These are phyloP conservation scores for Tolypocladium inflatum DNA, from an alignment of 2,329 filamentous ascomycete species.

Conservation along the genomic window DNA sequence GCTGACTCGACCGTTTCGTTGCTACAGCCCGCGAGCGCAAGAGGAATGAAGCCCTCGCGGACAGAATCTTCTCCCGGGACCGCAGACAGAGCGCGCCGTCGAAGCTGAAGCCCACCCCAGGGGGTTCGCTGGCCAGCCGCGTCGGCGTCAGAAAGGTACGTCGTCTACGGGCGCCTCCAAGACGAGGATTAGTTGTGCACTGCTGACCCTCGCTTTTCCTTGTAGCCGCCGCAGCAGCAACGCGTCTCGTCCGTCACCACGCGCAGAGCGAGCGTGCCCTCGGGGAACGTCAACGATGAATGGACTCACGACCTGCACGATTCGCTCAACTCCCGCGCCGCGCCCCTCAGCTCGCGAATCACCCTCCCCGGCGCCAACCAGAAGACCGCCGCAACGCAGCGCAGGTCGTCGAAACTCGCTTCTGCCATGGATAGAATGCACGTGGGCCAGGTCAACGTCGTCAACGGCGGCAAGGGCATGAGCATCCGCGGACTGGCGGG, in stretches of 20 bases:
- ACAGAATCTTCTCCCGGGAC: constrained; percentile 58
- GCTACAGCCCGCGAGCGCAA: constrained; percentile 54
- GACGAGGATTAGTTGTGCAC: not conserved
- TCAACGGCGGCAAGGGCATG: constrained; percentile 36
- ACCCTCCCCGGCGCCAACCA: constrained; percentile 25
- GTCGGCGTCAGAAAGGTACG: constrained; percentile 64
- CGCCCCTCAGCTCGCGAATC: constrained; percentile 38
- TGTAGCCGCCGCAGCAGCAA: constrained; percentile 9
- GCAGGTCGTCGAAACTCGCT: constrained; percentile 28
- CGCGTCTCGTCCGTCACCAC: constrained; percentile 15
- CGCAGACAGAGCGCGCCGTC: constrained; percentile 48
- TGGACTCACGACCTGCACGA: constrained; percentile 64
- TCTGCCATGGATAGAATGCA: constrained; percentile 34
- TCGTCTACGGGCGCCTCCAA: not conserved
- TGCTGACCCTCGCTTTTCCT: not conserved
- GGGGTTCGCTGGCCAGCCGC: constrained; percentile 58
- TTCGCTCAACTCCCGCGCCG: constrained; percentile 24
- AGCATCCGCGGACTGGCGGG: constrained; percentile 66
- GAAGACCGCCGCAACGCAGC: constrained; percentile 15
- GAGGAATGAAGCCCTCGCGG: constrained; percentile 62
- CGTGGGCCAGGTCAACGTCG: constrained; percentile 27
- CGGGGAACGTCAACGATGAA: constrained; percentile 53
- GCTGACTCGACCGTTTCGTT: not conserved
- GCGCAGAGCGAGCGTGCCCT: constrained; percentile 24
- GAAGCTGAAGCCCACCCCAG: constrained; percentile 32